A percentile compares a stretch with the other conserved stretches of the same genome.
phyloP scores from a whole-genome alignment of 305 asterid species.

The Plantago lanceolata region DNA sequence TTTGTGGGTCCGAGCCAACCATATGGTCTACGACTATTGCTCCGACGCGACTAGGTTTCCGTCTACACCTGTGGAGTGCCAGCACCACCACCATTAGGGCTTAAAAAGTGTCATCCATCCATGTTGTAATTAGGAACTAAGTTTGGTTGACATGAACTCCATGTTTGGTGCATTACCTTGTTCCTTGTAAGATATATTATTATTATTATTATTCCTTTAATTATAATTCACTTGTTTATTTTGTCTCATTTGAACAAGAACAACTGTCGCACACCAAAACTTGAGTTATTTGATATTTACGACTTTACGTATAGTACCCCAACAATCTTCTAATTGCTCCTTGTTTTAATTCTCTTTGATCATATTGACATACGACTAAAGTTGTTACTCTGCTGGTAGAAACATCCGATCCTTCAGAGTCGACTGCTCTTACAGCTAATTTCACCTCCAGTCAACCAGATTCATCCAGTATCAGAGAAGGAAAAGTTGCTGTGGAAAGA shows the following conservation, averaged over 20 bases:
- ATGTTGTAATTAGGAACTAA: background rate
- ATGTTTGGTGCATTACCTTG: constrained; percentile 31
- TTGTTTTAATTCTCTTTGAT: background rate
- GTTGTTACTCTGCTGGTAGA: constrained; percentile 33
- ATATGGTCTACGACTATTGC: constrained; percentile 82
- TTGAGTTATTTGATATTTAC: no score
- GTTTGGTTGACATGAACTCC: constrained; percentile 39
- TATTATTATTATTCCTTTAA: no score
- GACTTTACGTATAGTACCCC: no score
- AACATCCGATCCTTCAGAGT: constrained; percentile 33
- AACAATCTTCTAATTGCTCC: no score
- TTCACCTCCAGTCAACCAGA: constrained; percentile 76
- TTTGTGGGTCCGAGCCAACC: constrained; percentile 83
- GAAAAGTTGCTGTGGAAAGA: constrained; percentile 65
- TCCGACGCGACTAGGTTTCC: constrained; percentile 66
- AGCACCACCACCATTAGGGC: constrained; percentile 62
- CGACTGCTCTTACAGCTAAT: constrained; percentile 78
- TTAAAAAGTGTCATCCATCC: background rate
- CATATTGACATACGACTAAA: background rate
- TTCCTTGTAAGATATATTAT: background rate
- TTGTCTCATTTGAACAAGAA: no score
- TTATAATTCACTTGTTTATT: no score
- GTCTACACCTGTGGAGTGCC: constrained; percentile 60
- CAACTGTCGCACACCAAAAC: no score
- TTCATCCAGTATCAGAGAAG: constrained; percentile 63